Conservation (phyloP, 2,329 filamentous ascomycete species). For the Clonostachys chloroleuca region DNA sequence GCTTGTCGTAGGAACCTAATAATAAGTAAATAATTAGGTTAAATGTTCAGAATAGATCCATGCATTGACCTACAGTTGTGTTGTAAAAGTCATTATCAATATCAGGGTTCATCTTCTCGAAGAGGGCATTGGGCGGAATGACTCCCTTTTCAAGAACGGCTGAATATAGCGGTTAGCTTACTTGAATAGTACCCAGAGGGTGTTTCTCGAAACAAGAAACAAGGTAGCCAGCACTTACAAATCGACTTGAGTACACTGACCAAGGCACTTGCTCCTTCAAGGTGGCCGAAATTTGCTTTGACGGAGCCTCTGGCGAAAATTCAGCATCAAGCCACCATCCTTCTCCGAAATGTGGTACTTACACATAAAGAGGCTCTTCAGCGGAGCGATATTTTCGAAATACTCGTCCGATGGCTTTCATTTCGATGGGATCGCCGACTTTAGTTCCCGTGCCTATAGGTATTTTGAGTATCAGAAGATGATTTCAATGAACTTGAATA, state of each 20-base stretch:
- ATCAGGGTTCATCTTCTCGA: slow-evolving; percentile 11
- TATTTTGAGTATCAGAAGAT: not conserved
- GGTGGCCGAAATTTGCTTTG: slow-evolving; percentile 8
- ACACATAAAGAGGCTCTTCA: not conserved
- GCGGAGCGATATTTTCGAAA: slow-evolving; percentile 1
- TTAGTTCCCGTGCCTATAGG: slow-evolving; percentile 40
- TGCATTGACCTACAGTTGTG: slow-evolving; percentile 22
- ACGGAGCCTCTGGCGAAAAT: slow-evolving; percentile 6
- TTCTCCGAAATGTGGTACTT: not conserved
- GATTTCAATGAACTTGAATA: no score
- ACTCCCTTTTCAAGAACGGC: slow-evolving; percentile 46
- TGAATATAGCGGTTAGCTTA: slow-evolving; percentile 4
- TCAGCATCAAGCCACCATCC: slow-evolving; percentile 7
- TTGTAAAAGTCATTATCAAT: not conserved
- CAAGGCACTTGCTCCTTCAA: slow-evolving; percentile 7
- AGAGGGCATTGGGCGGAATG: slow-evolving; percentile 42
- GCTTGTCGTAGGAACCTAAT: not conserved
- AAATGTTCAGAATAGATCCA: slow-evolving; percentile 40
- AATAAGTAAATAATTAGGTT: not conserved
- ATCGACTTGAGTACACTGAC: slow-evolving; percentile 5
- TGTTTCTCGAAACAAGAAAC: slow-evolving; percentile 4
- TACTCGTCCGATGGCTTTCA: slow-evolving; percentile 21
- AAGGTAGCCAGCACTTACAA: not conserved
- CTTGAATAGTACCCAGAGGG: slow-evolving; percentile 9
- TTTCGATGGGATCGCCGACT: slow-evolving; percentile 35